Percentiles rank a stretch among this genome's conserved stretches.
Evolutionary conservation across 164 flowering plant species (phyloP).

Genomic region (Vitis labrusca): DNA sequence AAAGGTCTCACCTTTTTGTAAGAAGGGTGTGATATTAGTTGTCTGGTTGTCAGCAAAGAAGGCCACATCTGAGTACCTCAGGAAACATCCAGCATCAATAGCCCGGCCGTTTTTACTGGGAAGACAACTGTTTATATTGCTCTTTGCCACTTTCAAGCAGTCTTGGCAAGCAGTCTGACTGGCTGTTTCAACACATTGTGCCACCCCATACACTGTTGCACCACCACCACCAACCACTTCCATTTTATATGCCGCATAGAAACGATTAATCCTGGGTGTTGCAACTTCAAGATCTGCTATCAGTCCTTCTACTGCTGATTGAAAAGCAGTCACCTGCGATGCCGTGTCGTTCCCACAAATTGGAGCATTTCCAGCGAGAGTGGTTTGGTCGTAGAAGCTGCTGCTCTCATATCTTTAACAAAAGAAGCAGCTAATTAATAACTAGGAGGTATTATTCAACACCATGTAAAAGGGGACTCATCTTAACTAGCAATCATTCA

Average conservation of each 20-base stretch:
- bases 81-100: constrained; percentile 57
- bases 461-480: too few species aligned
- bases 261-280: constrained; percentile 40
- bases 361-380: constrained; percentile 30
- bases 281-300: constrained; percentile 32
- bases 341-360: constrained; percentile 37
- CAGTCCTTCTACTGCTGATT: constrained; percentile 12
- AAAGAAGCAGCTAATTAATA: too few species aligned
- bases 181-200: constrained; percentile 55
- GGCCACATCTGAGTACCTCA: constrained; percentile 49
- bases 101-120: constrained; percentile 46
- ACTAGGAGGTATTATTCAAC: too few species aligned
- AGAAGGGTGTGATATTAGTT: constrained; percentile 31
- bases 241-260: constrained; percentile 35
- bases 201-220: constrained; percentile 37
- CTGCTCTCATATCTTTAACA: constrained; percentile 42
- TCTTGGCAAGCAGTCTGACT: constrained; percentile 35
- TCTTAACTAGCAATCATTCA: too few species aligned
- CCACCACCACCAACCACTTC: constrained; percentile 10
- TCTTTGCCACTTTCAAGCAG: constrained; percentile 45
- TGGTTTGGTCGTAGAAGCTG: constrained; percentile 36
- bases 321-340: constrained; percentile 14
- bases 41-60: constrained; percentile 49
- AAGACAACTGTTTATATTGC: constrained; percentile 33
- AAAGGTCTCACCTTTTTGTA: constrained; percentile 25